Evolutionary conservation across 768 basidiomycete genomes (phyloP).

Genomic region (Pseudohyphozyma bogoriensis): DNA sequence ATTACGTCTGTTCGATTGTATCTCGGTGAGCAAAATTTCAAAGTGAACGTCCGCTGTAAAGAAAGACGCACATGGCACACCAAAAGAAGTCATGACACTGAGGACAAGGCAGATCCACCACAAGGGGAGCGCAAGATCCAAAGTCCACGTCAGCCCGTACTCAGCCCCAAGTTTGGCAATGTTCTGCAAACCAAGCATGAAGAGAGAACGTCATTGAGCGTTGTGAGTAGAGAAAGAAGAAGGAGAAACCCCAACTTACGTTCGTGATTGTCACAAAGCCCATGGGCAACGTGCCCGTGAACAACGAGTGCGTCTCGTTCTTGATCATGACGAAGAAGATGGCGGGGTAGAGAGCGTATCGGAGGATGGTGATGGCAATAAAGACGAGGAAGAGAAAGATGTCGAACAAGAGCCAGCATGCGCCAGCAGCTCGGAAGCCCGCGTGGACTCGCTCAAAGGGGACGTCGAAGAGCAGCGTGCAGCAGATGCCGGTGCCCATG

Average conservation of each 20-base stretch:
- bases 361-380: constrained; percentile 20
- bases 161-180: constrained; percentile 24
- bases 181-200: no score
- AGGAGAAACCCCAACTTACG: no score
- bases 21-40: neutral
- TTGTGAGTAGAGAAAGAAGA: no score
- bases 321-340: constrained; percentile 29
- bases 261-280: constrained; percentile 33
- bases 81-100: neutral
- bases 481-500: constrained; percentile 33
- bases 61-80: constrained; percentile 1
- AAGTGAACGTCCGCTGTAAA: no score
- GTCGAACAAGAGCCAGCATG: constrained; percentile 29
- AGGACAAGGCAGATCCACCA: constrained; percentile 27
- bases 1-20: neutral
- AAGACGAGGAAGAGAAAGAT: constrained; percentile 29
- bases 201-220: no score
- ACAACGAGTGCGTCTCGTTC: constrained; percentile 30
- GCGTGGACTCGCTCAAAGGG: constrained; percentile 27
- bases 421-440: constrained; percentile 28
- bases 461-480: constrained; percentile 27
- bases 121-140: constrained; percentile 23
- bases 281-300: constrained; percentile 26
- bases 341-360: constrained; percentile 29
- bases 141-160: constrained; percentile 20